A percentile compares a stretch with the other conserved stretches of the same genome.
phyloP scores from a whole-genome alignment of 2,329 filamentous ascomycete genomes.

The Immersiporthe knoxdaviesiana region DNA sequence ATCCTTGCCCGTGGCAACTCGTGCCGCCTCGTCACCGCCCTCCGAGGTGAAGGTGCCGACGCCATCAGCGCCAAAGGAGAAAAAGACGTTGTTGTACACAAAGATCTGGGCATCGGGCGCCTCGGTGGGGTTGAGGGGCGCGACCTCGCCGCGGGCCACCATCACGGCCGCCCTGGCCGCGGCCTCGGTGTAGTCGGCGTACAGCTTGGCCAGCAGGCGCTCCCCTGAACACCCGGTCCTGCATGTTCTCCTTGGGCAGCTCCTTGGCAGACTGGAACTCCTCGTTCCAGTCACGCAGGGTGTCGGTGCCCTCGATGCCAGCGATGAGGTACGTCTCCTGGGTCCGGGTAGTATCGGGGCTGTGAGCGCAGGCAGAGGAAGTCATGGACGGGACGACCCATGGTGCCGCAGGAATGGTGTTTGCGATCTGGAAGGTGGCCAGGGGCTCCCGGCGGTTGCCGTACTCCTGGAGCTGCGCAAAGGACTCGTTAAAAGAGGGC shows the following conservation, averaged over 20 bases:
- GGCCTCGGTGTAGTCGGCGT: constrained; percentile 96
- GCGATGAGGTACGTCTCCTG: constrained; percentile 91
- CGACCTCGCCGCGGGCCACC: constrained; percentile 89
- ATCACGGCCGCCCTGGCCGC: constrained; percentile 89
- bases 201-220: constrained; percentile 90
- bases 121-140: constrained; percentile 93
- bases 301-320: constrained; percentile 92
- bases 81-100: constrained; percentile 99
- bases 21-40: constrained; percentile 93
- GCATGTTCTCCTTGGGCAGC: constrained; percentile 88
- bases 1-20: constrained; percentile 95
- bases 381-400: constrained; percentile 80
- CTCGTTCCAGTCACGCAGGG: constrained; percentile 96
- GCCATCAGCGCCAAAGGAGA: constrained; percentile 96
- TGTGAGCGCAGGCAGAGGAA: constrained; percentile 69
- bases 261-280: constrained; percentile 97
- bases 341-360: constrained; percentile 81
- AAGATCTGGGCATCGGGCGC: constrained; percentile 93
- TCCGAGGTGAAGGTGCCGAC: constrained; percentile 97
- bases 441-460: constrained; percentile 86
- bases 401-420: constrained; percentile 87
- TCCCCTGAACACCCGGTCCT: constrained; percentile 96
- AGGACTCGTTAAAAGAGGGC: constrained; percentile 77
- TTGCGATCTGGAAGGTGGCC: constrained; percentile 93
- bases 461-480: constrained; percentile 78